These are phyloP conservation scores for Gypsophila paniculata DNA, from an alignment of 179 eudicot species.

Conservation along the genomic window DNA sequence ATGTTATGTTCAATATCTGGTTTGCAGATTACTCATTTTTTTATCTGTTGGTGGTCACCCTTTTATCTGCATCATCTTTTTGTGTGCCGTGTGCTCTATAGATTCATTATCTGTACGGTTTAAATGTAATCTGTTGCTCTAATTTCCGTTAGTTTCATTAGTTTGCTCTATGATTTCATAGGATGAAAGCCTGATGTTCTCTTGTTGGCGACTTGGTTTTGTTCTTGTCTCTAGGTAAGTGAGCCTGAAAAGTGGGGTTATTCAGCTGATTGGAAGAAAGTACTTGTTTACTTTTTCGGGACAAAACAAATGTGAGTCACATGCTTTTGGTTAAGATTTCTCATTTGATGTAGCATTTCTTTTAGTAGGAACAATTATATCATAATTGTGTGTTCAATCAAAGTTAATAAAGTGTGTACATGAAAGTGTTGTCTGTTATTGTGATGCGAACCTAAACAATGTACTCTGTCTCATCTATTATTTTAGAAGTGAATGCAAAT, in stretches of 20 bases:
- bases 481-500: not conserved
- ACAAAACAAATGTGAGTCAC: constrained; percentile 81
- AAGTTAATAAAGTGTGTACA: not conserved
- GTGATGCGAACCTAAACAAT: too few species aligned
- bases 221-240: constrained; percentile 63
- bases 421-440: not conserved
- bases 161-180: not conserved
- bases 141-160: not conserved
- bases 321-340: constrained; percentile 2
- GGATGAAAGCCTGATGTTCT: not conserved
- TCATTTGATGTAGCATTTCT: not conserved
- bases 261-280: constrained; percentile 71
- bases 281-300: constrained; percentile 80
- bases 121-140: not conserved
- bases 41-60: not conserved
- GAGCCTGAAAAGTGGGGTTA: constrained; percentile 92
- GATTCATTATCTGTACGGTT: not conserved
- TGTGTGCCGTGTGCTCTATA: not conserved
- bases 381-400: not conserved
- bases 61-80: not conserved
- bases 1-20: not conserved
- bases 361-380: not conserved
- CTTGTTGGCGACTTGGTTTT: constrained; percentile 8
- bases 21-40: not conserved
- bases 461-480: too few species aligned